phyloP scores from a whole-genome alignment of 352 stramenopile genomes.

The Phytophthora fragariae region DNA sequence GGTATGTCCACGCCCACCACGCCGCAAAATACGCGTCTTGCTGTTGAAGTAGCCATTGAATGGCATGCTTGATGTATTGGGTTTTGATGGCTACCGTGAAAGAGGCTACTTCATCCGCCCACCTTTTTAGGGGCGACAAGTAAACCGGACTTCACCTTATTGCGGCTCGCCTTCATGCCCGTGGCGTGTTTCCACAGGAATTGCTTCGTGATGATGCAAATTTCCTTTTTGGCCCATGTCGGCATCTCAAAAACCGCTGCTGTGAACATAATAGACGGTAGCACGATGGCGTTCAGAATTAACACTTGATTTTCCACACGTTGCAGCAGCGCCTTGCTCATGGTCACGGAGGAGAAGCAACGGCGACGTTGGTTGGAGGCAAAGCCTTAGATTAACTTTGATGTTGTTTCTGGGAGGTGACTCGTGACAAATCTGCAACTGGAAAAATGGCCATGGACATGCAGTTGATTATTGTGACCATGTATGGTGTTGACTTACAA shows the following conservation, averaged over 20 bases:
- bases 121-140: not conserved
- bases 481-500: not conserved
- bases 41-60: too few species aligned
- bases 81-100: not conserved
- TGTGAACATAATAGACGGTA: not conserved
- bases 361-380: too few species aligned
- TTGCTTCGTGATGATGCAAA: not conserved
- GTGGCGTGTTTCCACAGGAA: not conserved
- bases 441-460: not conserved
- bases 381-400: not conserved
- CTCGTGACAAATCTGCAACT: not conserved
- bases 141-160: not conserved
- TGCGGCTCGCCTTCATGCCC: not conserved
- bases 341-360: too few species aligned
- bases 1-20: too few species aligned
- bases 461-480: not conserved
- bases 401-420: not conserved
- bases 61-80: too few species aligned
- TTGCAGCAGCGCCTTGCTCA: too few species aligned
- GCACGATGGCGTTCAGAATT: not conserved
- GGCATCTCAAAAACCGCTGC: not conserved
- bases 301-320: not conserved
- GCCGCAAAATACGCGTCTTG: too few species aligned
- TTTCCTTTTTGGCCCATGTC: not conserved
- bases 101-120: too few species aligned